A percentile compares a stretch with the other conserved stretches of the same genome.
These are phyloP conservation scores for Saccharomycopsis sp. DNA, from an alignment of 805 yeast species.

Conservation along the genomic window DNA sequence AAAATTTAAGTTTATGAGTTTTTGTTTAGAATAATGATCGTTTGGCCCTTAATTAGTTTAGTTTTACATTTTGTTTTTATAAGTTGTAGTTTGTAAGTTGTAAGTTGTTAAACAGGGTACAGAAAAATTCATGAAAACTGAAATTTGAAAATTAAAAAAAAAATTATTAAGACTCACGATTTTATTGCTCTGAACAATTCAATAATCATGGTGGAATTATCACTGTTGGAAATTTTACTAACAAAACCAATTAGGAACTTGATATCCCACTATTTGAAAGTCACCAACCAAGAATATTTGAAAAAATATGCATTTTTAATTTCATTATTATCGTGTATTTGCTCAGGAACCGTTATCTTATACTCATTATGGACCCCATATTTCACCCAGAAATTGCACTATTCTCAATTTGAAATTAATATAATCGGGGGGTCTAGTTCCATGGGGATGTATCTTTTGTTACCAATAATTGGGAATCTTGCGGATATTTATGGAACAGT, in stretches of 20 bases:
- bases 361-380: conserved; percentile 73
- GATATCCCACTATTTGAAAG: not conserved
- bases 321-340: conserved; percentile 54
- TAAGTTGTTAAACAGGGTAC: not conserved
- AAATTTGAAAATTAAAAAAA: too few relatives aligned
- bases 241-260: conserved; percentile 14
- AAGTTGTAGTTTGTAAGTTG: not conserved
- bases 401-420: conserved; percentile 60
- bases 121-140: not conserved
- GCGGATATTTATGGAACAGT: conserved; percentile 86
- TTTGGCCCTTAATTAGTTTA: not conserved
- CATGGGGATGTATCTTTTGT: conserved; percentile 73
- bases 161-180: not conserved
- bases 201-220: conserved; percentile 11
- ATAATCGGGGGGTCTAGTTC: conserved; percentile 64
- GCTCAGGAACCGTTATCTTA: conserved; percentile 74
- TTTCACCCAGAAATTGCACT: conserved; percentile 46
- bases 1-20: too few relatives aligned
- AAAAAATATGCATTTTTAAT: conserved; percentile 38
- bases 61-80: too few relatives aligned
- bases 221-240: conserved; percentile 12
- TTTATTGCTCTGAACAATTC: not conserved
- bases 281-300: conserved; percentile 1
- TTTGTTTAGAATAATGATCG: too few relatives aligned
- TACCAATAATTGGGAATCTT: conserved; percentile 72